Percentiles rank a stretch among this genome's conserved stretches.
These are phyloP conservation scores for Sarocladium strictum DNA, from an alignment of 2,329 filamentous ascomycete species.

Conservation along the genomic window DNA sequence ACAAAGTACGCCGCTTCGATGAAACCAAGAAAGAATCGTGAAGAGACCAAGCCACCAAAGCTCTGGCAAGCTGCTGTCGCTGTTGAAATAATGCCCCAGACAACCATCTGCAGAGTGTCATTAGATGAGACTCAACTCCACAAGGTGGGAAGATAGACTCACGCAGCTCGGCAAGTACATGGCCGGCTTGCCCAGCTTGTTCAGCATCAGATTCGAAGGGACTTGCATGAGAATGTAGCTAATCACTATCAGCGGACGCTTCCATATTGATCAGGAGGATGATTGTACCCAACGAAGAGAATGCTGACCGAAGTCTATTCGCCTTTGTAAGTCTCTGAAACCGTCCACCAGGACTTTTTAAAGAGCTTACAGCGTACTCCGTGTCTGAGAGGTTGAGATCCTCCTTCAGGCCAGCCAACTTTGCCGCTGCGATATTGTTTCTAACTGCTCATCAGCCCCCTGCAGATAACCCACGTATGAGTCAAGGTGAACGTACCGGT, in stretches of 20 bases:
- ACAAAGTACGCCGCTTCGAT: conserved; percentile 37
- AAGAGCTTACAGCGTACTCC: conserved; percentile 15
- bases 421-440: conserved; percentile 35
- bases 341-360: background rate
- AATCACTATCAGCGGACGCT: background rate
- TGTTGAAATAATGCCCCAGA: conserved; percentile 42
- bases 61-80: conserved; percentile 27
- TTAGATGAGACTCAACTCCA: background rate
- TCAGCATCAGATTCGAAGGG: conserved; percentile 45
- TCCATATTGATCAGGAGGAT: background rate
- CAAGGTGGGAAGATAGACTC: conserved; percentile 16
- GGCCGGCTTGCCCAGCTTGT: conserved; percentile 43
- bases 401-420: conserved; percentile 38
- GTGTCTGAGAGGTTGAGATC: conserved; percentile 33
- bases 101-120: conserved; percentile 31
- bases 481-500: conserved; percentile 22
- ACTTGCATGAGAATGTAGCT: conserved; percentile 44
- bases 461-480: background rate
- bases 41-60: conserved; percentile 26
- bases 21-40: conserved; percentile 32
- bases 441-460: conserved; percentile 13
- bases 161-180: conserved; percentile 39
- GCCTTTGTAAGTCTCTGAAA: conserved; percentile 10
- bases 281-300: conserved; percentile 40
- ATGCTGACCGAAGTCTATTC: conserved; percentile 41